Evolutionary conservation across 768 basidiomycete genomes (phyloP), one percentile per base, ranked within the genome.

Genomic region (Boletus rubescentipes): DNA sequence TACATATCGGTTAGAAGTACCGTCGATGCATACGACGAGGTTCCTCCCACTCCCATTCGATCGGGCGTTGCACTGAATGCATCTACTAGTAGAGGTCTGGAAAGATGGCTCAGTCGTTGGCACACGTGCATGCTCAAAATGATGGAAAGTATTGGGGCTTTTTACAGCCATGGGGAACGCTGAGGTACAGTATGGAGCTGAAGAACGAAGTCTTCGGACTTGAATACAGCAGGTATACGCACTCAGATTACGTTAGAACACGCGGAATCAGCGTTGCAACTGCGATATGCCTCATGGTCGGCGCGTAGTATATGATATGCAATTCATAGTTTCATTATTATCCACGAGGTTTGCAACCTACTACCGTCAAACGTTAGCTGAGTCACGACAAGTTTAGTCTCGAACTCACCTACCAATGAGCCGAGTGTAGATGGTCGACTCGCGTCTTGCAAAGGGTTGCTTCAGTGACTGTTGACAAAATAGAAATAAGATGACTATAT

Each of bases 21-120:
- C 62, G 8, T 63, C 63, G 20, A 63, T 59, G 20, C 55, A 63
- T 49, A 45, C 70, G 43, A 46, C 63, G 53, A 62, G 29, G 41
- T 60, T 80, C 42, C 87, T 49, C 0, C 11, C 1, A 12, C 34
- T 40, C n/a, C 35, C 54, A 10, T 43, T 63, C 5, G 34, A 58
- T 37, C 50, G 37, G 42, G 21, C 1, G 20, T 49, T 62, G 54
- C 60, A 60, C 31, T 20, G n/a, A 4, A 3, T 32, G 14, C 26
- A 16, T 5, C 26, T 26, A 6, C 3, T 26, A 6, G 26, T 26
- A 26, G 41, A 34, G 26, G 26, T n/a, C 26, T 26, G 26, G 9
- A 29, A 10, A 20, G 51, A 49, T 8, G 57, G 37, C 9, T 15
- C 9, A 20, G 32, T 39, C 6, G 26, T 26, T 6, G 26, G 26